Base-by-base conservation (phyloP, 495 filamentous ascomycete species). In the Annulohypoxylon moriforme region DNA sequence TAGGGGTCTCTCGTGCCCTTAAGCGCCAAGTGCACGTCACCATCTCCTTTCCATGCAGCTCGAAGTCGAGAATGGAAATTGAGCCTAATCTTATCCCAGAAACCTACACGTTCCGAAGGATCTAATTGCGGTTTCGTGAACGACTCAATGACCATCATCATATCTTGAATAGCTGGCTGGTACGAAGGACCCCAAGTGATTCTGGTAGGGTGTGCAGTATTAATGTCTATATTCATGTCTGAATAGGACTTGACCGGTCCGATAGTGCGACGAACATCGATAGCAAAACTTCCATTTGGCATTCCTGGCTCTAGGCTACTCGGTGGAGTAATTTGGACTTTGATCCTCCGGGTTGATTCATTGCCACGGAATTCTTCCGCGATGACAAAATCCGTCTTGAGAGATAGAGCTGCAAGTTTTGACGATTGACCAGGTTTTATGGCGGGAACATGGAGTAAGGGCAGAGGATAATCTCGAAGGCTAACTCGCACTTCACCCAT, bases 141-240 rank as follows among this genome's bases (percentile, higher is more conserved):
- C 0, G 92, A 92, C 82, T 99, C 96, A 64, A 99, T 93, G 24
- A 96, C 93, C 89, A 98, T 97, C 96, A 99, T 99, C 93, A 98
- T 97, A 75, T 99, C 96, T 79, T 99, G 96, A 60, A 99, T 98
- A 10, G 94, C 96, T 25, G 96, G 96, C 69, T 99, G 96, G 76
- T 98, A 98, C 0, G 96, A 97, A 63, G 94, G 92, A 40, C 94
- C 93, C 96, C 96, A 99, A 31, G 94, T 97, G 56, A 98, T 94
- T 61, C 92, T 89, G 7, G 96, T 99, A 8, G 96, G 91, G 67
- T 93, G 88, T 64, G 90, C 91, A 4, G 95, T 98, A 76, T 98
- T 95, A 75, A 99, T 97, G 59, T 97, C 92, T 68, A 98, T 84
- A 18, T 85, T 86, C 69, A 97, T 92, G 69, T 98, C 92, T 0